phyloP scores from a whole-genome alignment of 805 yeast genomes.

The Jamesozyma lodderae region DNA sequence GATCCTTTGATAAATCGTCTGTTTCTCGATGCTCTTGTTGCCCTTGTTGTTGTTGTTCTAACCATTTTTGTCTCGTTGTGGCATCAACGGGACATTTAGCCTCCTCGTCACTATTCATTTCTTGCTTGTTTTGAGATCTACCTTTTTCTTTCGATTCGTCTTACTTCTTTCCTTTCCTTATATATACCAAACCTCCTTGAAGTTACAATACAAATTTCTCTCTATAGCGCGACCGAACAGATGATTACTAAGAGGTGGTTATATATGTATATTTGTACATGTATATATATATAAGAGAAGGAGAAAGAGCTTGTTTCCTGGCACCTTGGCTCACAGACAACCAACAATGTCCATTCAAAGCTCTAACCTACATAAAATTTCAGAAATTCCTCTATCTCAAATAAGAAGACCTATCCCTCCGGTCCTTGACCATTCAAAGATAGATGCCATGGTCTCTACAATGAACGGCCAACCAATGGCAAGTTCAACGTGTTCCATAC shows the following conservation, averaged over 20 bases:
- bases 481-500: slow-evolving; percentile 47
- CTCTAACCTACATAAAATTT: slow-evolving; percentile 39
- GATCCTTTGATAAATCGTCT: slow-evolving; percentile 53
- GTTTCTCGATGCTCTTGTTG: too few relatives aligned
- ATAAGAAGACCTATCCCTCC: slow-evolving; percentile 82
- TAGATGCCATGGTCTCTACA: slow-evolving; percentile 71
- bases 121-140: too few relatives aligned
- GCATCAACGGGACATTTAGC: slow-evolving; percentile 62
- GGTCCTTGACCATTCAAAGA: slow-evolving; percentile 63
- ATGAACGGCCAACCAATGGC: slow-evolving; percentile 55
- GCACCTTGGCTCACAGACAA: background rate
- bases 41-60: slow-evolving; percentile 11
- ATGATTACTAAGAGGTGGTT: too few relatives aligned
- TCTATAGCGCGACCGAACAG: too few relatives aligned
- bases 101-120: too few relatives aligned
- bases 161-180: too few relatives aligned
- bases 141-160: too few relatives aligned
- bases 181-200: too few relatives aligned
- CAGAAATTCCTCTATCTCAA: slow-evolving; percentile 54
- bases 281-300: too few relatives aligned
- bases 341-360: slow-evolving; percentile 56
- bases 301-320: too few relatives aligned
- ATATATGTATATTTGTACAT: too few relatives aligned
- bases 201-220: too few relatives aligned
- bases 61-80: slow-evolving; percentile 51